These are phyloP conservation scores for Globisporangium cystogenes DNA, from an alignment of 352 stramenopile genomes.

Conservation along the genomic window DNA sequence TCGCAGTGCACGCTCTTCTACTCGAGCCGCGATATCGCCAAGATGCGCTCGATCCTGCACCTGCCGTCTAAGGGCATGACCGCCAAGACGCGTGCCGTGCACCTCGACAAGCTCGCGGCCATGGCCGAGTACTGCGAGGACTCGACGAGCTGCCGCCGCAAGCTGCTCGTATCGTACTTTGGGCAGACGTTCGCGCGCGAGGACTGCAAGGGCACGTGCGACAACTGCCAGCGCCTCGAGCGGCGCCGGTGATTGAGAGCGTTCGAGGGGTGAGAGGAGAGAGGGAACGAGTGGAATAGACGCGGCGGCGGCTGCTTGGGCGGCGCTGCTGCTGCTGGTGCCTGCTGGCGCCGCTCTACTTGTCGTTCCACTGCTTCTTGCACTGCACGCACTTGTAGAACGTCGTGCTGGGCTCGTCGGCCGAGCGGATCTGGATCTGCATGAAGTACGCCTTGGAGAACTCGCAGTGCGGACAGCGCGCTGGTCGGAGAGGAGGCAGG, in stretches of 20 bases:
- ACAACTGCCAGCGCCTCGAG: conserved; percentile 13
- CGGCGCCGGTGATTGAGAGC: conserved; percentile 3
- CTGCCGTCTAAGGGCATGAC: conserved; percentile 80
- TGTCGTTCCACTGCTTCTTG: conserved; percentile 96
- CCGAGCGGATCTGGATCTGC: conserved; percentile 99
- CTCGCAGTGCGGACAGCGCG: conserved; percentile 93
- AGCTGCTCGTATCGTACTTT: conserved; percentile 77
- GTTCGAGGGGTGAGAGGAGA: neutral
- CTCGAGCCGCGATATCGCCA: conserved; percentile 71
- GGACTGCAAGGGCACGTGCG: conserved; percentile 40
- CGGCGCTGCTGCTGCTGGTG: neutral
- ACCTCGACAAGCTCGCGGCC: conserved; percentile 71
- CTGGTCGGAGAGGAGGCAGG: too few relatives aligned
- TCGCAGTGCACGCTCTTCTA: conserved; percentile 92
- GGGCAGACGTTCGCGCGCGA: conserved; percentile 64
- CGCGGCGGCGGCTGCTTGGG: too few relatives aligned
- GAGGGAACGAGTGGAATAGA: too few relatives aligned
- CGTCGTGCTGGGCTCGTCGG: conserved; percentile 98
- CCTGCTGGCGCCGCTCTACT: conserved; percentile 12
- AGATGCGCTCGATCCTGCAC: conserved; percentile 76
- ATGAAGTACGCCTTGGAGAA: conserved; percentile 99
- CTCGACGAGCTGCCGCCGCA: conserved; percentile 63
- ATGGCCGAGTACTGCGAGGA: conserved; percentile 83
- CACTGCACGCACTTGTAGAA: conserved; percentile 99
- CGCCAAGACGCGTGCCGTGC: conserved; percentile 54